Evolutionary conservation across 305 asterid species (phyloP).

Genomic region (Fraxinus platypoda): DNA sequence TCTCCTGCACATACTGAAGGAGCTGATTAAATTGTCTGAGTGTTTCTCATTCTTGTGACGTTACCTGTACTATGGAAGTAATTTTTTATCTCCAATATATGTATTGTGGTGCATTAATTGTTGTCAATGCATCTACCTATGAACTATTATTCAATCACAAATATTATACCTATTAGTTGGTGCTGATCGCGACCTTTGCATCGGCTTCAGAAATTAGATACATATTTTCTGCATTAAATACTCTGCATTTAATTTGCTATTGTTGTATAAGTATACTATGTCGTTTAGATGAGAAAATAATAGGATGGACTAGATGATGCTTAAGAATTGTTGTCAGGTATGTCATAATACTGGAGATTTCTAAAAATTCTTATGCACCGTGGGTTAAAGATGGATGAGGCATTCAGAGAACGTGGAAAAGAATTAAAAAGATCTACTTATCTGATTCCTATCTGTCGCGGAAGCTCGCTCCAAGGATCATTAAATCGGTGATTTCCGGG

Average conservation of each 20-base stretch:
- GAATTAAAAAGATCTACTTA: not conserved
- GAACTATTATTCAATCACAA: not conserved
- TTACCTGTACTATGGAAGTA: not conserved
- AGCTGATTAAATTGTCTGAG: not conserved
- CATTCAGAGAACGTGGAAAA: not conserved
- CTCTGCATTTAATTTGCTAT: not conserved
- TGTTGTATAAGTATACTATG: not conserved
- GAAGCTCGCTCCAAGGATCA: not conserved
- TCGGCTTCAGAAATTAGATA: not conserved
- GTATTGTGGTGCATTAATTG: conserved; percentile 3
- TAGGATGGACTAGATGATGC: not conserved
- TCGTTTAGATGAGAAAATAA: not conserved
- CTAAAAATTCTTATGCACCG: not conserved
- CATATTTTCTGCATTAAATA: not conserved
- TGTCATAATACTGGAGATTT: not conserved
- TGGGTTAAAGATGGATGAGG: not conserved
- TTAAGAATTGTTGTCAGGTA: not conserved
- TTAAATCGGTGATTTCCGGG: no score
- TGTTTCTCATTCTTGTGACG: conserved; percentile 9
- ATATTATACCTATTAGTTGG: not conserved
- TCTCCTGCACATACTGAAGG: not conserved
- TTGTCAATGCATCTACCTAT: not conserved
- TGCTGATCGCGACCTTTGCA: not conserved
- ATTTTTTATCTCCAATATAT: not conserved
- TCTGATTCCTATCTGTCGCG: not conserved